These are phyloP conservation scores for Mastigamoeba balamuthi DNA, from an alignment of 78 protist species.

Conservation along the genomic window DNA sequence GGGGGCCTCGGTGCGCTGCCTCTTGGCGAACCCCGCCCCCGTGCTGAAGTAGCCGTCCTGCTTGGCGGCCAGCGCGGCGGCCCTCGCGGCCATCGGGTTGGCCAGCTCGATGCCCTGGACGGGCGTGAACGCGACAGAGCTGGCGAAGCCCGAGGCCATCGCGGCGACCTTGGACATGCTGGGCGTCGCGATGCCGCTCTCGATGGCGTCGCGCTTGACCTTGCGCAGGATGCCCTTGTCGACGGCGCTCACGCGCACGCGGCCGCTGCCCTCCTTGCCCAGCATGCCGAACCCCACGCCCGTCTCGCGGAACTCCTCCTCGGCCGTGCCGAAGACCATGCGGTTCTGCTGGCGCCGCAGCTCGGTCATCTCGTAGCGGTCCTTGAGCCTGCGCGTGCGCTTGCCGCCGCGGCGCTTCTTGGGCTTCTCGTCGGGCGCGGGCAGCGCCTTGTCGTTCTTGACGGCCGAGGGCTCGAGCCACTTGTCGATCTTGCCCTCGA, in stretches of 20 bases:
- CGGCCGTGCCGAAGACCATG: constrained; percentile 38
- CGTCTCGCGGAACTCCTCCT: constrained; percentile 14
- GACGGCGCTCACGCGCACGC: constrained; percentile 21
- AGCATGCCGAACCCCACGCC: constrained; percentile 45
- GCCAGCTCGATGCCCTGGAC: background rate
- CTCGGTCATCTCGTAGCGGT: constrained; percentile 23
- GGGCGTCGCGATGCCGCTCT: background rate
- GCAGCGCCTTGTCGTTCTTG: constrained; percentile 38
- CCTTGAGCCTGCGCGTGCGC: constrained; percentile 7
- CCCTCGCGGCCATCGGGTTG: background rate
- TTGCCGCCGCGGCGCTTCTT: constrained; percentile 50
- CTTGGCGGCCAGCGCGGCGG: too few species aligned
- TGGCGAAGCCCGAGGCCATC: background rate
- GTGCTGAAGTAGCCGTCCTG: too few species aligned
- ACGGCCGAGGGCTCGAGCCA: constrained; percentile 65
- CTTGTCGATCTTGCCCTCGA: constrained; percentile 45
- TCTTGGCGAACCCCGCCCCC: too few species aligned
- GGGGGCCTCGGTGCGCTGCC: too few species aligned
- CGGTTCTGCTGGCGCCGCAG: constrained; percentile 23
- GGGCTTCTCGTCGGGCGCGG: constrained; percentile 43
- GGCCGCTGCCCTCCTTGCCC: constrained; percentile 24
- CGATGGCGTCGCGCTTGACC: constrained; percentile 15
- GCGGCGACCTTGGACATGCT: background rate
- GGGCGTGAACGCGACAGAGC: background rate
- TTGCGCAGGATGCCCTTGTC: constrained; percentile 43